These are phyloP conservation scores for Apiotrichum sp. DNA, from an alignment of 1,284 basidiomycete genomes.

Conservation along the genomic window DNA sequence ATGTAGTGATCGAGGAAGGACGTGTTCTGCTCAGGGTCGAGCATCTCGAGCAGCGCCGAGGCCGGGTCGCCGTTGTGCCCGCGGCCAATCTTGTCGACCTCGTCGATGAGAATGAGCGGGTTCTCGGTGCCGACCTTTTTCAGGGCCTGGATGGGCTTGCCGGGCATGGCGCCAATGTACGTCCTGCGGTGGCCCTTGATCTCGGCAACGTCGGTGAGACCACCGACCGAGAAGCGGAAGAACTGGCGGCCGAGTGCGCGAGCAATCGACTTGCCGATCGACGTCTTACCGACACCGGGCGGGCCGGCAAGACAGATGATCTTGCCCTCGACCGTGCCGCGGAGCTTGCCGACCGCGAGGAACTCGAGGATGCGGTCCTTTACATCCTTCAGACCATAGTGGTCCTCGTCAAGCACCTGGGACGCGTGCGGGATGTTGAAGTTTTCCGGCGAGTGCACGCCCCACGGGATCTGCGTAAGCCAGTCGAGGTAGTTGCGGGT, in stretches of 20 bases:
- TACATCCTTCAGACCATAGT: slow-evolving; percentile 91
- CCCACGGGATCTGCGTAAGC: slow-evolving; percentile 96
- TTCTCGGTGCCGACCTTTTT: slow-evolving; percentile 97
- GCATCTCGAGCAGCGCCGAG: slow-evolving; percentile 90
- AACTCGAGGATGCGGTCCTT: slow-evolving; percentile 98
- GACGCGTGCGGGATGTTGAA: slow-evolving; percentile 82
- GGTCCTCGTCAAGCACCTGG: slow-evolving; percentile 86
- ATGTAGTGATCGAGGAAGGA: slow-evolving; percentile 96
- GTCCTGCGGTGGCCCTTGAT: slow-evolving; percentile 98
- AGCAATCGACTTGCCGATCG: slow-evolving; percentile 75
- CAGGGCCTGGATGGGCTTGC: slow-evolving; percentile 95
- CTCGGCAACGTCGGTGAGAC: slow-evolving; percentile 94
- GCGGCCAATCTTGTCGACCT: slow-evolving; percentile 94
- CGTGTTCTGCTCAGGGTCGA: slow-evolving; percentile 96
- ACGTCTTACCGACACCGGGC: slow-evolving; percentile 94
- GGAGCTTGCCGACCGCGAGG: slow-evolving; percentile 92
- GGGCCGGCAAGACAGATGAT: slow-evolving; percentile 96
- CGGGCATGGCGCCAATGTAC: slow-evolving; percentile 92
- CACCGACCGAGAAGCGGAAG: slow-evolving; percentile 80
- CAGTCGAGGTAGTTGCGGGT: slow-evolving; percentile 94
- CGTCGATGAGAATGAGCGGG: slow-evolving; percentile 91
- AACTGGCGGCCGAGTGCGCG: slow-evolving; percentile 46
- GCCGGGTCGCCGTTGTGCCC: slow-evolving; percentile 92
- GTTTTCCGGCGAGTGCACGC: slow-evolving; percentile 88
- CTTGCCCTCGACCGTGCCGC: slow-evolving; percentile 96